These are phyloP conservation scores for Monilinia fructicola DNA, from an alignment of 2,329 filamentous ascomycete species.

Conservation along the genomic window DNA sequence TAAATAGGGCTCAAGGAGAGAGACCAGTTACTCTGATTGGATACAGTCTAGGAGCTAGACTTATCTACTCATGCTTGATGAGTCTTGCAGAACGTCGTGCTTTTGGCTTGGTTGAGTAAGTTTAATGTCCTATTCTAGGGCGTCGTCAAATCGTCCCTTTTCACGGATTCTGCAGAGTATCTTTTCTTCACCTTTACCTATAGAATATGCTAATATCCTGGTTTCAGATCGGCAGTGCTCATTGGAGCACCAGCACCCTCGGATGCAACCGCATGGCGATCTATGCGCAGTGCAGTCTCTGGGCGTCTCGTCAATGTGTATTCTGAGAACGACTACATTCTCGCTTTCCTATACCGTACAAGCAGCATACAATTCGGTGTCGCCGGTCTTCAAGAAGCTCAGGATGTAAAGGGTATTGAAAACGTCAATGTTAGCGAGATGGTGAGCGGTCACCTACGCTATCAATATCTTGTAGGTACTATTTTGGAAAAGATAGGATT, in stretches of 20 bases:
- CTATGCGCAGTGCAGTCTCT: slow-evolving; percentile 73
- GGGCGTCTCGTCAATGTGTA: slow-evolving; percentile 86
- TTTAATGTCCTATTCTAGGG: slow-evolving; percentile 35
- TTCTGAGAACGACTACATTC: slow-evolving; percentile 81
- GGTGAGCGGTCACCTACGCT: slow-evolving; percentile 68
- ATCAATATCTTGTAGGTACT: slow-evolving; percentile 64
- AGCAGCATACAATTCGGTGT: slow-evolving; percentile 80
- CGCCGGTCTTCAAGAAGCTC: slow-evolving; percentile 75
- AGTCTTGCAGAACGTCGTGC: slow-evolving; percentile 73
- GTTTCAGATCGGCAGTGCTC: slow-evolving; percentile 60
- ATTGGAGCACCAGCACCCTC: slow-evolving; percentile 80
- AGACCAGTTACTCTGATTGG: slow-evolving; percentile 77
- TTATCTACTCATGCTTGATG: slow-evolving; percentile 80
- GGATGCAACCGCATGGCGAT: slow-evolving; percentile 69
- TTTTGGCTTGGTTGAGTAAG: slow-evolving; percentile 76
- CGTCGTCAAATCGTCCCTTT: not conserved
- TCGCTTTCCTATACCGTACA: slow-evolving; percentile 83
- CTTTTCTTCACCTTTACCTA: too few relatives aligned
- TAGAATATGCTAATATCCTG: not conserved
- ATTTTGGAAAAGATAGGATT: slow-evolving; percentile 68
- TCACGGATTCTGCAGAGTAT: not conserved
- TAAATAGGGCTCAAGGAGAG: slow-evolving; percentile 80
- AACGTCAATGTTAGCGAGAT: slow-evolving; percentile 60
- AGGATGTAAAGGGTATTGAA: slow-evolving; percentile 65
- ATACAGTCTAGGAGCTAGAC: slow-evolving; percentile 76